These are phyloP conservation scores for Starmerella stigmatis DNA, from an alignment of 805 yeast species.

Conservation along the genomic window DNA sequence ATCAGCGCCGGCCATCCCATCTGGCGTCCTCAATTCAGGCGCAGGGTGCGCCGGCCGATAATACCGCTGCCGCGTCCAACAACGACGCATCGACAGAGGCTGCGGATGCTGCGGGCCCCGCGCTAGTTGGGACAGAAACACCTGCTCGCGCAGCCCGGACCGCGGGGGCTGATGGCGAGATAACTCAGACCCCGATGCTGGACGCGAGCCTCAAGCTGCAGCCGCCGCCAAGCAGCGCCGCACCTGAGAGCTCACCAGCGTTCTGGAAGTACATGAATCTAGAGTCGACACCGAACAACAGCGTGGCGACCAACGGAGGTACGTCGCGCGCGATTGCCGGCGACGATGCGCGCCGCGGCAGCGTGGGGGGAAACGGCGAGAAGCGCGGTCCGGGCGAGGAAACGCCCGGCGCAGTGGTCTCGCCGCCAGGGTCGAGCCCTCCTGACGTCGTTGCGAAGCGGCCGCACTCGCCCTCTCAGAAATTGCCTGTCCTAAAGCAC, in stretches of 20 bases:
- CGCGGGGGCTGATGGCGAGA: neutral
- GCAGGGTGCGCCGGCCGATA: no score
- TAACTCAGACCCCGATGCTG: constrained; percentile 3
- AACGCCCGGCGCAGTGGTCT: neutral
- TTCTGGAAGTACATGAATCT: constrained; percentile 88
- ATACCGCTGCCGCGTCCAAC: neutral
- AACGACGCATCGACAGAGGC: neutral
- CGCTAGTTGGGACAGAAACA: neutral
- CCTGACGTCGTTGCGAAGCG: neutral
- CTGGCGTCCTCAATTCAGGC: no score
- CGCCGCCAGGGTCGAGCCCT: constrained; percentile 4
- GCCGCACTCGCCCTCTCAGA: neutral
- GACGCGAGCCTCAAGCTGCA: constrained; percentile 26
- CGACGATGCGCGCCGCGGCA: neutral
- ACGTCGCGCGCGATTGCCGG: neutral
- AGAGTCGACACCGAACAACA: constrained; percentile 35
- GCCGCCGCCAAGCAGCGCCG: constrained; percentile 34
- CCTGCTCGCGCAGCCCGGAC: neutral
- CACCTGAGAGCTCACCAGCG: constrained; percentile 62
- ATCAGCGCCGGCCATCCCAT: no score
- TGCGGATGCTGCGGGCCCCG: neutral
- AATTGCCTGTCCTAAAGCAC: constrained; percentile 12
- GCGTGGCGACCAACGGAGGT: constrained; percentile 1
- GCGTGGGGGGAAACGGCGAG: neutral
- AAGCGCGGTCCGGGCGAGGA: neutral